Conservation (phyloP, 306 rosid species). For the Mimosa bimucronata region DNA sequence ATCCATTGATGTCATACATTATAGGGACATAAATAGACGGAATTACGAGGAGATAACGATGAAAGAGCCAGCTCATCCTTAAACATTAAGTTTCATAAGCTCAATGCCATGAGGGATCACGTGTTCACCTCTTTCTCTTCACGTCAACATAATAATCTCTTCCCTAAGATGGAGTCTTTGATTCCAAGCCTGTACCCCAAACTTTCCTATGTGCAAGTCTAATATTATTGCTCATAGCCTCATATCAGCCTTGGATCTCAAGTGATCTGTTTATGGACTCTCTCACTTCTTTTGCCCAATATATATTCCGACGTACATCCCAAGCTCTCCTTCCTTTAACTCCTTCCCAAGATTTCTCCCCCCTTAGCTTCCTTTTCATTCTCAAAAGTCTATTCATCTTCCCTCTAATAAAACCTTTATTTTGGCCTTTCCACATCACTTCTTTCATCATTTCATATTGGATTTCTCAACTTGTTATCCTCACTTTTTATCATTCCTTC, state of each 20-base stretch:
- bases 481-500: background rate
- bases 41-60: background rate
- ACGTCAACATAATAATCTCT: constrained; percentile 41
- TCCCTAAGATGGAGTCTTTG: constrained; percentile 40
- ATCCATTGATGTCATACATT: background rate
- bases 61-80: constrained; percentile 34
- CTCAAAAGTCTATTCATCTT: background rate
- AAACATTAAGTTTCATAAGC: constrained; percentile 24
- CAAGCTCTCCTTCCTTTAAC: constrained; percentile 26
- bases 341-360: background rate
- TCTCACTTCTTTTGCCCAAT: constrained; percentile 8
- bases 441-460: background rate
- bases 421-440: constrained; percentile 23
- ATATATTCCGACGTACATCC: constrained; percentile 46
- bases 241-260: constrained; percentile 41
- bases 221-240: background rate
- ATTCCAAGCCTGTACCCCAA: constrained; percentile 33
- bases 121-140: constrained; percentile 35
- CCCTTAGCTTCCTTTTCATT: background rate
- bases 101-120: constrained; percentile 55
- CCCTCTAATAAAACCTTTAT: constrained; percentile 29
- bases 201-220: no score
- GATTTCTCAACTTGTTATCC: background rate
- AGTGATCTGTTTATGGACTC: constrained; percentile 32
- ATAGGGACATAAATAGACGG: background rate